Evolutionary conservation across 2,329 filamentous ascomycete genomes (phyloP).

Genomic region (Cercospora janseana): DNA sequence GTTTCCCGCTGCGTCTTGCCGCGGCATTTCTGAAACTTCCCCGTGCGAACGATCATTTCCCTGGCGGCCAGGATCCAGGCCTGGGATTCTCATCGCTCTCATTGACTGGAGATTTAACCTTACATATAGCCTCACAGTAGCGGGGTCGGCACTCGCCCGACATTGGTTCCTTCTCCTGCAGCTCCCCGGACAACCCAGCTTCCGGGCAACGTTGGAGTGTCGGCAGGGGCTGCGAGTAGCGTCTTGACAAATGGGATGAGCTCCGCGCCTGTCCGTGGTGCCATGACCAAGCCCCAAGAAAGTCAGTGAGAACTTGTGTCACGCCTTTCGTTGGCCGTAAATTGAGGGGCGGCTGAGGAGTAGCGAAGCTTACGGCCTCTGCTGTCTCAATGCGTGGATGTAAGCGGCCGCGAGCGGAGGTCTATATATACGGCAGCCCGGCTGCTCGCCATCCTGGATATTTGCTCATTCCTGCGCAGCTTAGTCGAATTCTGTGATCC

Average conservation of each 20-base stretch:
- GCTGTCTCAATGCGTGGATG: no score
- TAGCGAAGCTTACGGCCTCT: no score
- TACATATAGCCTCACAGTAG: conserved; percentile 8
- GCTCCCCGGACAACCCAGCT: background rate
- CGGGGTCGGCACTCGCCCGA: background rate
- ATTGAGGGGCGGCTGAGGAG: no score
- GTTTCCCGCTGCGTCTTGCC: no score
- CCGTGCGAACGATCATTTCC: conserved; percentile 1
- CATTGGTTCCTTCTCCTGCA: background rate
- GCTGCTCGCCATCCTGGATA: no score
- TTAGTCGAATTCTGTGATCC: conserved; percentile 11
- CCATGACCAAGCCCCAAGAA: background rate
- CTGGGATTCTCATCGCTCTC: background rate
- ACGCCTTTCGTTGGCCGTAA: no score
- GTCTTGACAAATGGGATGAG: conserved; percentile 5
- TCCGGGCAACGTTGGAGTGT: conserved; percentile 2
- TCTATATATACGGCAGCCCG: no score
- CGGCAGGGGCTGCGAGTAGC: conserved; percentile 2
- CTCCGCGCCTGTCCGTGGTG: background rate
- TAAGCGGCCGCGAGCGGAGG: no score
- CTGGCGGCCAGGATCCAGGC: background rate
- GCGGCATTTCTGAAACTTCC: conserved; percentile 1
- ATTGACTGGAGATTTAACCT: conserved; percentile 6
- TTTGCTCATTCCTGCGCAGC: conserved; percentile 16
- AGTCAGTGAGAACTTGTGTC: background rate